phyloP scores from a whole-genome alignment of 257 asterid species.

The Lavandula angustifolia region DNA sequence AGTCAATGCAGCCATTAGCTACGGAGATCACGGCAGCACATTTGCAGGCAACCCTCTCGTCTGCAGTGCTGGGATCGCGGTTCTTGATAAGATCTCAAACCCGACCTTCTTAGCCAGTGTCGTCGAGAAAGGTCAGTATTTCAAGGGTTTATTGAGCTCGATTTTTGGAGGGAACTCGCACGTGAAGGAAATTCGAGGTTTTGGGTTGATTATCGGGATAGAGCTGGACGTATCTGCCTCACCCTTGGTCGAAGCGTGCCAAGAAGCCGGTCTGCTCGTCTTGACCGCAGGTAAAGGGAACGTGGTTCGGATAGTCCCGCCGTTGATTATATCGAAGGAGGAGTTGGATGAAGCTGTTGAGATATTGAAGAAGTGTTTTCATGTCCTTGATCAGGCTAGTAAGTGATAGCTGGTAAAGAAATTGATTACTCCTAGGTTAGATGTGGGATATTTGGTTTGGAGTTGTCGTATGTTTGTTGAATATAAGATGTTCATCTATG shows the following conservation, averaged over 20 bases:
- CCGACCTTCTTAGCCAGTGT: conserved; percentile 64
- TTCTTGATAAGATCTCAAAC: conserved; percentile 70
- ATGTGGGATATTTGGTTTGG: conserved; percentile 12
- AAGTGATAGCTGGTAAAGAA: conserved; percentile 26
- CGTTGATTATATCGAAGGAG: conserved; percentile 69
- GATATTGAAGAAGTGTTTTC: conserved; percentile 58
- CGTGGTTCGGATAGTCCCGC: conserved; percentile 84
- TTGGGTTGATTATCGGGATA: conserved; percentile 79
- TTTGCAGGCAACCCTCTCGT: conserved; percentile 96
- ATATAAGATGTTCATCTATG: not conserved
- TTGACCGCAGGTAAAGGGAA: conserved; percentile 95
- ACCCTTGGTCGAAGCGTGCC: conserved; percentile 77
- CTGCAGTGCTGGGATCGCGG: conserved; percentile 76
- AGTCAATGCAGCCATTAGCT: conserved; percentile 65
- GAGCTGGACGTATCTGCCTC: conserved; percentile 82
- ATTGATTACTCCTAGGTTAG: not conserved
- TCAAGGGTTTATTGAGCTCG: conserved; percentile 51
- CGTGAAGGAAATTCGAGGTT: conserved; percentile 78
- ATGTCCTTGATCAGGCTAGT: conserved; percentile 55
- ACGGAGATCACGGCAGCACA: conserved; percentile 97
- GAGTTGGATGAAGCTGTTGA: conserved; percentile 66
- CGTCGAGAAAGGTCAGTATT: conserved; percentile 63
- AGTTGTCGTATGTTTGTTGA: not conserved
- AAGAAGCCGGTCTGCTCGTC: conserved; percentile 70
- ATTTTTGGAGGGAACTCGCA: conserved; percentile 63